Evolutionary conservation across 179 eudicot genomes (phyloP).

Genomic region (Spinacia oleracea): DNA sequence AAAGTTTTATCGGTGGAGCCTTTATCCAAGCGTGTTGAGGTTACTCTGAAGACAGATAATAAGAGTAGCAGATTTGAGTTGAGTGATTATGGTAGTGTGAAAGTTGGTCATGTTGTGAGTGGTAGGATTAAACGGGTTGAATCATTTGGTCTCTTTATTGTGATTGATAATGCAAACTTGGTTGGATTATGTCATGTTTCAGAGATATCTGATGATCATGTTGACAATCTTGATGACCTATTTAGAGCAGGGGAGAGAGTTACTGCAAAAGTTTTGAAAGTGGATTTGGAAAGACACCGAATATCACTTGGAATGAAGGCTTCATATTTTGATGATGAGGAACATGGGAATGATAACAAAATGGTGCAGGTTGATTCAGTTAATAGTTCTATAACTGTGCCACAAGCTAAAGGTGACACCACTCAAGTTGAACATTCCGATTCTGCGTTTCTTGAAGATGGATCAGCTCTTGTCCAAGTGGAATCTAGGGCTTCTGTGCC

Average conservation of each 20-base stretch:
- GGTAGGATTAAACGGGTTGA: conserved; percentile 82
- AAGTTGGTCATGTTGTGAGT: conserved; percentile 62
- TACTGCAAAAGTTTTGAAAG: conserved; percentile 69
- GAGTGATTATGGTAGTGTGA: conserved; percentile 39
- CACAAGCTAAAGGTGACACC: conserved; percentile 20
- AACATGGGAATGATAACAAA: conserved; percentile 30
- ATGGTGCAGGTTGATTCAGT: conserved; percentile 25
- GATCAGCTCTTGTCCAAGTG: conserved; percentile 48
- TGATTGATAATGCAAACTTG: conserved; percentile 66
- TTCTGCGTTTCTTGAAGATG: conserved; percentile 31
- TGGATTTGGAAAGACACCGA: conserved; percentile 73
- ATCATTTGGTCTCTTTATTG: conserved; percentile 76
- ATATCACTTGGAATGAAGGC: conserved; percentile 85
- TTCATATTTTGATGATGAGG: conserved; percentile 53
- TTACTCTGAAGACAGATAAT: conserved; percentile 61
- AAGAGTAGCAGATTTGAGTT: conserved; percentile 37
- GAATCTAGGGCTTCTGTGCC: conserved; percentile 79
- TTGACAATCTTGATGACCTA: conserved; percentile 51
- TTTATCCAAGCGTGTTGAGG: conserved; percentile 78
- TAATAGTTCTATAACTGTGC: conserved; percentile 18
- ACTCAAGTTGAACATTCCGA: conserved; percentile 25
- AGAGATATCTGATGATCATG: conserved; percentile 78
- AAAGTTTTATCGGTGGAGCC: conserved; percentile 87
- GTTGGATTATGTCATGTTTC: conserved; percentile 88
- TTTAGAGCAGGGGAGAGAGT: conserved; percentile 73